These are phyloP conservation scores for Diaporthe helianthi DNA, from an alignment of 2,329 filamentous ascomycete genomes.

Conservation along the genomic window DNA sequence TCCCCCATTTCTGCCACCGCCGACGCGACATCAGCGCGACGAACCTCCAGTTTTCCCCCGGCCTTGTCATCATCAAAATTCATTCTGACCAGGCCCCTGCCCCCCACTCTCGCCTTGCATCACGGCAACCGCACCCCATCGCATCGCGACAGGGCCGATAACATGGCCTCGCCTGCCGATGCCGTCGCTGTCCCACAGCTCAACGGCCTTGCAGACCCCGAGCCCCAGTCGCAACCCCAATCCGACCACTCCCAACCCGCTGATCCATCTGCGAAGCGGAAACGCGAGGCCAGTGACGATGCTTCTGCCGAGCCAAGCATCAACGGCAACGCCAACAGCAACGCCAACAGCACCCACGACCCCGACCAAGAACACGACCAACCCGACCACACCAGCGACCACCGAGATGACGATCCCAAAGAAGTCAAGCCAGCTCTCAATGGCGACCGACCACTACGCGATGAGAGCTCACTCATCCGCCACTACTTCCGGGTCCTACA, in stretches of 20 bases:
- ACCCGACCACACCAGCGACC: conserved; percentile 35
- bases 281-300: conserved; percentile 61
- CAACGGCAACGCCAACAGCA: conserved; percentile 26
- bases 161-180: conserved; percentile 43
- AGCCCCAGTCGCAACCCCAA: conserved; percentile 36
- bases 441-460: conserved; percentile 38
- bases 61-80: conserved; percentile 31
- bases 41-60: conserved; percentile 31
- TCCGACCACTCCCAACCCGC: conserved; percentile 41
- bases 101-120: conserved; percentile 18
- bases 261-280: conserved; percentile 57
- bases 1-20: conserved; percentile 24
- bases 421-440: conserved; percentile 41
- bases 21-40: conserved; percentile 34
- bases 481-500: conserved; percentile 53
- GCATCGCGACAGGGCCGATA: conserved; percentile 27
- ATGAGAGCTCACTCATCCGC: conserved; percentile 47
- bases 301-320: conserved; percentile 36
- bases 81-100: conserved; percentile 28
- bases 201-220: conserved; percentile 42
- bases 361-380: conserved; percentile 32
- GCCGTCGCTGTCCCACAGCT: conserved; percentile 41
- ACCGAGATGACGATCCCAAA: conserved; percentile 25
- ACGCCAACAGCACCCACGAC: neutral
- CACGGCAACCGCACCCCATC: conserved; percentile 25